Conservation (phyloP, 352 stramenopile genomes). For the Phytophthora sp. region DNA sequence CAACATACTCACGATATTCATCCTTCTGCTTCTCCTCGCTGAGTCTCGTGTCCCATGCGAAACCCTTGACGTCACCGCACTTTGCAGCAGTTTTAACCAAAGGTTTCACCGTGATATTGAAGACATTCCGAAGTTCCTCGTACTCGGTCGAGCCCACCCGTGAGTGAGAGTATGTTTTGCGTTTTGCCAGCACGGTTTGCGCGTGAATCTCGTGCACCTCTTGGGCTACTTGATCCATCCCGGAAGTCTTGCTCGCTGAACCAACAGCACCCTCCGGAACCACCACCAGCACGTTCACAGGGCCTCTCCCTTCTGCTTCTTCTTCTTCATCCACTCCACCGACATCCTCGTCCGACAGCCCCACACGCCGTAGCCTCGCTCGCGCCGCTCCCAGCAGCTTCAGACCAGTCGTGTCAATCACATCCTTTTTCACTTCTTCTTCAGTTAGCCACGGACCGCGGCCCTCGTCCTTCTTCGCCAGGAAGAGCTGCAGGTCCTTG, state of each 20-base stretch:
- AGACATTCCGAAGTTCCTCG: constrained; percentile 23
- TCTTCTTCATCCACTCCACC: no score
- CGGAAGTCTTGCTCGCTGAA: constrained; percentile 6
- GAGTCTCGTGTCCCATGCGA: constrained; percentile 28
- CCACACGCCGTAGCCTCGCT: no score
- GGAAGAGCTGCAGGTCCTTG: not conserved
- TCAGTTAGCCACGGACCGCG: not conserved
- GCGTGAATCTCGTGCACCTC: constrained; percentile 4
- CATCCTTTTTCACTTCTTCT: no score
- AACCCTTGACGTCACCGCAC: constrained; percentile 10
- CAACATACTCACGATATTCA: constrained; percentile 40
- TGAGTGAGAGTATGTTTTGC: constrained; percentile 37
- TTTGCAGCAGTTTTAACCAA: constrained; percentile 3
- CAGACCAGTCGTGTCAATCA: no score
- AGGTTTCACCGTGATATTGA: constrained; percentile 35
- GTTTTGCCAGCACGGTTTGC: constrained; percentile 25
- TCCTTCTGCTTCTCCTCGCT: constrained; percentile 39
- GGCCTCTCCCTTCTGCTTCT: not conserved
- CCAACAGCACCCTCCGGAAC: not conserved
- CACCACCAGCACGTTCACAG: constrained; percentile 2
- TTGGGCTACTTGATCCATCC: not conserved
- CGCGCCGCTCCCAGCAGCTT: no score
- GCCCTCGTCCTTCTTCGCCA: not conserved
- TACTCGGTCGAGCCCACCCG: constrained; percentile 24
- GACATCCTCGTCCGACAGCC: not conserved